Evolutionary conservation across 768 basidiomycete species (phyloP).

Genomic region (Termitomyces sp.): DNA sequence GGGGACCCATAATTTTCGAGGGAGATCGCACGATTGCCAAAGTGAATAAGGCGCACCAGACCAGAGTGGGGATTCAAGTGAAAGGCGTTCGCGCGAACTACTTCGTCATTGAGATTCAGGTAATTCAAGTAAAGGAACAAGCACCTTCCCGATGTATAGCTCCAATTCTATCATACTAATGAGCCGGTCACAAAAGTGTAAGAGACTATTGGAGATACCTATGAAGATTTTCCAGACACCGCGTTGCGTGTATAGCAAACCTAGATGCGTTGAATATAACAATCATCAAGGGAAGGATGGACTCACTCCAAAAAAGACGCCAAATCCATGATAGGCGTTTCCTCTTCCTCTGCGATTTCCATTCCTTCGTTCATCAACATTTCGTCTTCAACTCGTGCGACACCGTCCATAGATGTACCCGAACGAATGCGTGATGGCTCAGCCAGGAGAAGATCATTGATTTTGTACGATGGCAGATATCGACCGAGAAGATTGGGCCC

Average conservation of each 20-base stretch:
- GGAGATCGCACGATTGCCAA: conserved; percentile 69
- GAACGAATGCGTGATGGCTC: conserved; percentile 41
- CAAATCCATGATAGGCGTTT: conserved; percentile 67
- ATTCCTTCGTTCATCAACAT: conserved; percentile 24
- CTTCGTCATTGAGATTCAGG: background rate
- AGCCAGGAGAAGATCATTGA: conserved; percentile 61
- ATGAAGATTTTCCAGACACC: conserved; percentile 64
- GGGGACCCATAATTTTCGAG: conserved; percentile 69
- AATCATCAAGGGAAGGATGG: background rate
- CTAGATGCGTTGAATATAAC: conserved; percentile 24
- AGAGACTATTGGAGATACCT: conserved; percentile 27
- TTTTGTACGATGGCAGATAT: conserved; percentile 62
- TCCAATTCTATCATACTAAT: conserved; percentile 33
- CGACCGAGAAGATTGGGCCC: conserved; percentile 64
- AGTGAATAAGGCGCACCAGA: conserved; percentile 65
- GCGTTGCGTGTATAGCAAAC: conserved; percentile 72
- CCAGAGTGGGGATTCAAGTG: conserved; percentile 68
- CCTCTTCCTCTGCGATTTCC: conserved; percentile 38
- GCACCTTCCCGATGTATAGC: conserved; percentile 66
- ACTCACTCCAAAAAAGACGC: conserved; percentile 70
- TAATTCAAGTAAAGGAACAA: background rate
- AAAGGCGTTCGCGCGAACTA: conserved; percentile 73
- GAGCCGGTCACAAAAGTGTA: conserved; percentile 1
- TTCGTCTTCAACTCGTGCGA: conserved; percentile 27
- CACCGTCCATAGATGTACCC: conserved; percentile 39